Percentiles rank a stretch among this genome's conserved stretches.
Evolutionary conservation across 352 stramenopile species (phyloP).

Genomic region (Phytophthora lateralis): DNA sequence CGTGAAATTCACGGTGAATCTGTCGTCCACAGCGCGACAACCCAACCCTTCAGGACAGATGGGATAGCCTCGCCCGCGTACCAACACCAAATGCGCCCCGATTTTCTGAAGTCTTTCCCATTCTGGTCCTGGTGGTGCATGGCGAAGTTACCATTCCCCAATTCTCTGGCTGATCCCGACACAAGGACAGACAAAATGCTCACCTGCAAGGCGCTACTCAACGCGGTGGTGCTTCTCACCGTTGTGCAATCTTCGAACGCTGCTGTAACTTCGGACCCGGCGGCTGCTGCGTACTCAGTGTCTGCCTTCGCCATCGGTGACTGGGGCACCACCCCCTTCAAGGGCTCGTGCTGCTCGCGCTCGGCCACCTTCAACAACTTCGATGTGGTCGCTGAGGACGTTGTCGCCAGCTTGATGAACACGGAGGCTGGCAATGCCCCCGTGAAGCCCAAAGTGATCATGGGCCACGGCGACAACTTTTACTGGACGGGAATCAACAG

Average conservation of each 20-base stretch:
- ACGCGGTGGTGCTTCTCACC: neutral
- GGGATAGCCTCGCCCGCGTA: conserved; percentile 2
- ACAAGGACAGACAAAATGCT: conserved; percentile 3
- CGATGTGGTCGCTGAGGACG: conserved; percentile 24
- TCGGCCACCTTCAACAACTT: conserved; percentile 22
- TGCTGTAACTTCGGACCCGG: conserved; percentile 43
- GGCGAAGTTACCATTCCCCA: neutral
- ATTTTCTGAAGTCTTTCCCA: conserved; percentile 2
- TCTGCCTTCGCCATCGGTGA: conserved; percentile 31
- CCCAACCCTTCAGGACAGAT: neutral
- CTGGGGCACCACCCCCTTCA: conserved; percentile 18
- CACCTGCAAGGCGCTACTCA: neutral
- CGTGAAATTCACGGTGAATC: too few species aligned
- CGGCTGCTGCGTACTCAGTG: conserved; percentile 27
- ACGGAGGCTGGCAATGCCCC: conserved; percentile 6
- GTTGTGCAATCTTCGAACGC: conserved; percentile 4
- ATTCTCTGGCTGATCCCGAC: neutral
- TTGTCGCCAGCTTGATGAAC: conserved; percentile 31
- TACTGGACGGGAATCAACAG: conserved; percentile 36
- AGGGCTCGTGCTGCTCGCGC: conserved; percentile 25
- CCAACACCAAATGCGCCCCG: neutral
- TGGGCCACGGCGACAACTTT: conserved; percentile 32
- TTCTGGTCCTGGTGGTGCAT: conserved; percentile 1
- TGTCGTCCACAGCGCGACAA: neutral
- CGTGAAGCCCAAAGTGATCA: conserved; percentile 21